Percentiles rank a stretch among this genome's conserved stretches.
Conservation (phyloP, 441 rosid species). For the Pelargonium australe region DNA sequence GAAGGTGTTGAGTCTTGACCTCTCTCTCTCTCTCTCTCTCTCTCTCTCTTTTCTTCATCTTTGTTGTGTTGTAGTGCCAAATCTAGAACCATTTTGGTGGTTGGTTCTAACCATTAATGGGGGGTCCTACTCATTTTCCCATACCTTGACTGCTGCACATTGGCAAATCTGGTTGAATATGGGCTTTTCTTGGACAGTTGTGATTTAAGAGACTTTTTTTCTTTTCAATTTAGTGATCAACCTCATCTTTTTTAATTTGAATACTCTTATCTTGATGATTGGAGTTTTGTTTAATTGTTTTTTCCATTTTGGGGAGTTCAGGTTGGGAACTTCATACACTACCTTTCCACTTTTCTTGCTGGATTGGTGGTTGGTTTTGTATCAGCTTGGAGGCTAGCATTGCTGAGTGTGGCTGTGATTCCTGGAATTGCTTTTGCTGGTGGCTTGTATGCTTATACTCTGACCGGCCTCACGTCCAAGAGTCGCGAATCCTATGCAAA, state of each 20-base stretch:
- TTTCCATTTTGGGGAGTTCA: slow-evolving; percentile 19
- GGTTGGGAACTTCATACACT: slow-evolving; percentile 98
- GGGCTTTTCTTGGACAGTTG: slow-evolving; percentile 15
- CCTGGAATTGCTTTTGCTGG: slow-evolving; percentile 99
- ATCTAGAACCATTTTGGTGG: slow-evolving; percentile 15
- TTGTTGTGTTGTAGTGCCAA: background rate
- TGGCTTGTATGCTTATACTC: slow-evolving; percentile 90
- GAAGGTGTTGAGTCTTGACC: slow-evolving; percentile 37
- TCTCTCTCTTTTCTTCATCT: too few relatives aligned
- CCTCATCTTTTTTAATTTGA: background rate
- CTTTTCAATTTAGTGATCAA: background rate
- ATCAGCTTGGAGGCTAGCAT: slow-evolving; percentile 93
- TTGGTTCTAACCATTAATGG: slow-evolving; percentile 29
- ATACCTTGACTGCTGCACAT: slow-evolving; percentile 32
- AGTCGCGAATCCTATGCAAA: slow-evolving; percentile 96
- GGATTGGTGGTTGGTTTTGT: slow-evolving; percentile 98
- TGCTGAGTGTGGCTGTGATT: slow-evolving; percentile 88
- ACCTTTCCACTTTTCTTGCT: slow-evolving; percentile 88
- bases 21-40: background rate
- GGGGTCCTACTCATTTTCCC: slow-evolving; percentile 28
- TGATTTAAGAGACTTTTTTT: background rate
- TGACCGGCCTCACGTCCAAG: slow-evolving; percentile 93
- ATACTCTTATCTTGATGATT: background rate
- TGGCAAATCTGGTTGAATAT: slow-evolving; percentile 33
- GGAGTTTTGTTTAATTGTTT: too few relatives aligned